Conservation (phyloP, 495 filamentous ascomycete species). For the Penicillium malachiteum region DNA sequence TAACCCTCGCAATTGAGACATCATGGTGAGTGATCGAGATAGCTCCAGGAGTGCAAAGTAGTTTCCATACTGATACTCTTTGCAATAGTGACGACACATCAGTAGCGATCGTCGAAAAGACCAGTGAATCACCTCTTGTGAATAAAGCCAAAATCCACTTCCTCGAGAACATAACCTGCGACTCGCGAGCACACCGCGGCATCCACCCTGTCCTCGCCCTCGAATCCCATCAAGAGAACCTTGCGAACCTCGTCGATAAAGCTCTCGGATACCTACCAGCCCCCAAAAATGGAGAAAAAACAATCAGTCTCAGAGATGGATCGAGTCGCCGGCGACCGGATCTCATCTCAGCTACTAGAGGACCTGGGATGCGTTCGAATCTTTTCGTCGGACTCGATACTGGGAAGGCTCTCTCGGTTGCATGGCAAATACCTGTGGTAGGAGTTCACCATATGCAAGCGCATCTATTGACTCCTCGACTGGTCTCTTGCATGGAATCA, state of each 20-base stretch:
- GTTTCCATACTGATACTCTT: constrained; percentile 12
- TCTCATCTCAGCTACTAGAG: constrained; percentile 82
- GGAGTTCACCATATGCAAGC: constrained; percentile 98
- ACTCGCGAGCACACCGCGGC: constrained; percentile 67
- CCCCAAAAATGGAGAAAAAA: constrained; percentile 12
- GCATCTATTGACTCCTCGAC: constrained; percentile 81
- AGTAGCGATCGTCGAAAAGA: constrained; percentile 76
- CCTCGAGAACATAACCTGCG: constrained; percentile 77
- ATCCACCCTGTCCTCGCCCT: constrained; percentile 76
- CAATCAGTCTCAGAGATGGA: constrained; percentile 25
- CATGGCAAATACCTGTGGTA: constrained; percentile 76
- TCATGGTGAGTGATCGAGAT: constrained; percentile 60
- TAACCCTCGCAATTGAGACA: constrained; percentile 88
- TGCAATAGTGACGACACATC: constrained; percentile 80
- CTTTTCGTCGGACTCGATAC: constrained; percentile 75
- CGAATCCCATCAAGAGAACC: constrained; percentile 65
- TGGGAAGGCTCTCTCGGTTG: constrained; percentile 83
- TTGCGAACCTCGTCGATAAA: constrained; percentile 64
- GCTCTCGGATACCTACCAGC: constrained; percentile 57
- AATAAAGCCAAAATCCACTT: constrained; percentile 62
- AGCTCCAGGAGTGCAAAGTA: background rate
- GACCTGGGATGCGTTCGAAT: constrained; percentile 80
- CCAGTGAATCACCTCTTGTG: constrained; percentile 18
- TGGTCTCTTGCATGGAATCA: constrained; percentile 58
- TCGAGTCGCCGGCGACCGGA: constrained; percentile 58